phyloP scores from a whole-genome alignment of 495 filamentous ascomycete genomes.

The Aspergillus sclerotiicarbonarius region DNA sequence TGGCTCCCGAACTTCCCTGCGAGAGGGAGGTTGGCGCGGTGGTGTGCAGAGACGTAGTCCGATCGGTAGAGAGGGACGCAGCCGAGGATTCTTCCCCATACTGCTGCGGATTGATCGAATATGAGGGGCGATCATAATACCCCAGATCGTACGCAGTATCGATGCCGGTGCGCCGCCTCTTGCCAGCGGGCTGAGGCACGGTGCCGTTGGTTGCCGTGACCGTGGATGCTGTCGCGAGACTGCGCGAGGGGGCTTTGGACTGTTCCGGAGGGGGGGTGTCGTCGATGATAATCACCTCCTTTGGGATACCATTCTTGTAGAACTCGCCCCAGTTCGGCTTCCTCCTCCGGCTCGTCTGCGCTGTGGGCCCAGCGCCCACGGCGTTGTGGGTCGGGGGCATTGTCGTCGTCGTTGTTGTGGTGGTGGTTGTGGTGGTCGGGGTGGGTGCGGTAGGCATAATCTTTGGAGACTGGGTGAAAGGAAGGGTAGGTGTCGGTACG shows the following conservation, averaged over 20 bases:
- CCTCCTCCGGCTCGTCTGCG: constrained; percentile 57
- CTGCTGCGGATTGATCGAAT: constrained; percentile 70
- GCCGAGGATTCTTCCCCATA: constrained; percentile 62
- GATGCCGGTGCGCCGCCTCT: constrained; percentile 62
- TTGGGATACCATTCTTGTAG: constrained; percentile 88
- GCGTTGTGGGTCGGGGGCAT: constrained; percentile 32
- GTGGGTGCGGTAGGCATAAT: constrained; percentile 19
- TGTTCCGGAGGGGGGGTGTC: constrained; percentile 74
- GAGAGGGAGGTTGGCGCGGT: constrained; percentile 90
- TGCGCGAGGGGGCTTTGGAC: constrained; percentile 33
- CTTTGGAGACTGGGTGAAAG: constrained; percentile 37
- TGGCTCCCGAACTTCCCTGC: constrained; percentile 60
- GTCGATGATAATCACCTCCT: constrained; percentile 94
- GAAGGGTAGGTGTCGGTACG: constrained; percentile 40
- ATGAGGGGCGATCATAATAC: constrained; percentile 59
- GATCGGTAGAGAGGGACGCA: constrained; percentile 75
- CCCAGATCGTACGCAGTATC: constrained; percentile 63
- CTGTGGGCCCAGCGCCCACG: constrained; percentile 29
- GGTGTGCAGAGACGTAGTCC: constrained; percentile 81
- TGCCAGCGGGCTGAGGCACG: constrained; percentile 54
- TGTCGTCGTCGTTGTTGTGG: constrained; percentile 25
- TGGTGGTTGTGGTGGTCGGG: constrained; percentile 34
- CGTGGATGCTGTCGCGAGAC: constrained; percentile 23
- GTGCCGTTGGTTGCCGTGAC: constrained; percentile 28
- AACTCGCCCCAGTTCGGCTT: constrained; percentile 83